Conservation (phyloP, 495 filamentous ascomycete genomes). For the Rhypophila decipiens region DNA sequence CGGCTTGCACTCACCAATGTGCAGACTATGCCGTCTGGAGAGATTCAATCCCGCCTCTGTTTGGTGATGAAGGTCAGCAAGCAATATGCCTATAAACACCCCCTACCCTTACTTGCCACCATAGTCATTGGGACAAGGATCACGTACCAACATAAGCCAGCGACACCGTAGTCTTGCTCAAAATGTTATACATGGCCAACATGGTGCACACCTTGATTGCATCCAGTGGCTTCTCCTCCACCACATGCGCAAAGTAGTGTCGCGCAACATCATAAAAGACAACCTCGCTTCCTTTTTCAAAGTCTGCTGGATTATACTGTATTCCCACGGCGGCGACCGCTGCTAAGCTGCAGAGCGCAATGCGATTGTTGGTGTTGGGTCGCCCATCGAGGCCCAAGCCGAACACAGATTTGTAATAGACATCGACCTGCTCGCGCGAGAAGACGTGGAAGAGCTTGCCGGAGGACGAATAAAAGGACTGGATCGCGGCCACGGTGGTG, state of each 20-base stretch:
- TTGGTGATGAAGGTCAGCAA: not conserved
- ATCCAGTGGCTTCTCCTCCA: constrained; percentile 20
- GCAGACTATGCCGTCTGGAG: constrained; percentile 13
- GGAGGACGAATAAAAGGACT: constrained; percentile 24
- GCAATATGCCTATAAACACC: too few species aligned
- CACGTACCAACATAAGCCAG: constrained; percentile 23
- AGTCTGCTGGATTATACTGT: constrained; percentile 18
- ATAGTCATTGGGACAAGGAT: not conserved
- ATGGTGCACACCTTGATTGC: constrained; percentile 27
- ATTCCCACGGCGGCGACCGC: constrained; percentile 20
- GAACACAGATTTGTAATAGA: constrained; percentile 12
- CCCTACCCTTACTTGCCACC: too few species aligned
- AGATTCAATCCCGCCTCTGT: constrained; percentile 21
- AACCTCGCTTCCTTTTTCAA: constrained; percentile 10
- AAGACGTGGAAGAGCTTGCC: constrained; percentile 29
- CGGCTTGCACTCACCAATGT: constrained; percentile 1
- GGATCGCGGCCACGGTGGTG: constrained; percentile 14
- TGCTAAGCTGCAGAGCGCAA: constrained; percentile 17
- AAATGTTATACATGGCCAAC: constrained; percentile 25
- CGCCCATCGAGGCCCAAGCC: constrained; percentile 5
- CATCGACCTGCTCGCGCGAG: constrained; percentile 11
- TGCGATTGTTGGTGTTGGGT: constrained; percentile 5
- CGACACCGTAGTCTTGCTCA: constrained; percentile 22
- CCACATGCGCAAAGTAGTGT: constrained; percentile 13
- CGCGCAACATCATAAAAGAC: constrained; percentile 17